Percentiles rank a stretch among this genome's conserved stretches.
Evolutionary conservation across 139 green algal genomes (phyloP).

Genomic region (Chlamydomonas applanata): DNA sequence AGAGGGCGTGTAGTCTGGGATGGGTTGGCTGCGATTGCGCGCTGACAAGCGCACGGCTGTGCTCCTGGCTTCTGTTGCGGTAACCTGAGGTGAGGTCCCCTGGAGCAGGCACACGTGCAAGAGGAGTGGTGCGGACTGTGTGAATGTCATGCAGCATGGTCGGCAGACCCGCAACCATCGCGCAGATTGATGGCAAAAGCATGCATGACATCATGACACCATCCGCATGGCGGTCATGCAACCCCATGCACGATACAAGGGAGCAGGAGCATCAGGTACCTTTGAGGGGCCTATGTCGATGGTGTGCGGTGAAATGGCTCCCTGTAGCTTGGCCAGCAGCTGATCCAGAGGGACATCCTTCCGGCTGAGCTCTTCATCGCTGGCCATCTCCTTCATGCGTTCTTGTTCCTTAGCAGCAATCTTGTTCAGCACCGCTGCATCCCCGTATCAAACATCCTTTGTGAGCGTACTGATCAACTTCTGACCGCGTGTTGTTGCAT

Average conservation of each 20-base stretch:
- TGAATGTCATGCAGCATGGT: not conserved
- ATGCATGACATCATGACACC: too few species aligned
- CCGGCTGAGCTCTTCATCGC: slow-evolving; percentile 19
- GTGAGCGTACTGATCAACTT: too few species aligned
- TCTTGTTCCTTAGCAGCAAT: slow-evolving; percentile 23
- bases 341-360: slow-evolving; percentile 23
- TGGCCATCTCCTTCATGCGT: slow-evolving; percentile 22
- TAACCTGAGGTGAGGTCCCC: not conserved
- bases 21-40: not conserved
- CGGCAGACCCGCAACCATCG: not conserved
- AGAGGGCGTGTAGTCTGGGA: not conserved
- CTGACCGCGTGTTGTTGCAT: too few species aligned
- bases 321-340: slow-evolving; percentile 20
- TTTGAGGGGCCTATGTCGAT: not conserved
- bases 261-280: too few species aligned
- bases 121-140: not conserved
- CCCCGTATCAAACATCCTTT: too few species aligned
- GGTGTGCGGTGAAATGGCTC: not conserved
- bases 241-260: too few species aligned
- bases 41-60: not conserved
- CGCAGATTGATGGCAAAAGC: too few species aligned
- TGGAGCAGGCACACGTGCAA: not conserved
- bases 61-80: not conserved
- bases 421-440: slow-evolving; percentile 19
- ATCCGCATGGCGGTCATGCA: too few species aligned